Evolutionary conservation across 768 basidiomycete genomes (phyloP).

Genomic region (Mycena maculata): DNA sequence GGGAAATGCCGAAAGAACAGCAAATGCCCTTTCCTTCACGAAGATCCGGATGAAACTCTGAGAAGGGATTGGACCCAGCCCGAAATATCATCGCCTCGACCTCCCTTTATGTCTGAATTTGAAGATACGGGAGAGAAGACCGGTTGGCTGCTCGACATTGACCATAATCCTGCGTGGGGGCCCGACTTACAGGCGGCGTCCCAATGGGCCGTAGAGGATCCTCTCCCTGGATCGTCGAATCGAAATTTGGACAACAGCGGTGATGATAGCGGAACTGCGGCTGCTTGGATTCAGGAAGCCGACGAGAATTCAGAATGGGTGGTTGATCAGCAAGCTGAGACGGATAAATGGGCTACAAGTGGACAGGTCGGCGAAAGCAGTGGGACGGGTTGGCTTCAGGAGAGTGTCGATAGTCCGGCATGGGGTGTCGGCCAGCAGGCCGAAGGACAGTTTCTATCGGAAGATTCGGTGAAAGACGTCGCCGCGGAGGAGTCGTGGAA

Average conservation of each 20-base stretch:
- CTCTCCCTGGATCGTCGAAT: no score
- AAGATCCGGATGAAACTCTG: neutral
- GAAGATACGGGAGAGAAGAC: neutral
- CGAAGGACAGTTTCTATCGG: neutral
- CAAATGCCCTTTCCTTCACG: constrained; percentile 21
- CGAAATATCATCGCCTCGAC: neutral
- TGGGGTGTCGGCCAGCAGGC: neutral
- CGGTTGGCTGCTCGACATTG: constrained; percentile 8
- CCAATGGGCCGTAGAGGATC: neutral
- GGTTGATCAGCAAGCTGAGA: no score
- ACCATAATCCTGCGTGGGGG: constrained; percentile 7
- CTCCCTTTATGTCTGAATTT: neutral
- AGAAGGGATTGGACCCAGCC: neutral
- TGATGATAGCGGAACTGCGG: neutral
- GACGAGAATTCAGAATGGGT: constrained; percentile 14
- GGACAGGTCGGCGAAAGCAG: neutral
- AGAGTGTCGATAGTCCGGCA: neutral
- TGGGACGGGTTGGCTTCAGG: constrained; percentile 8
- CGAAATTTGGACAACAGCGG: no score
- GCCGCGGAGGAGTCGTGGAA: constrained; percentile 14
- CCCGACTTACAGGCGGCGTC: neutral
- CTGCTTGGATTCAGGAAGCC: neutral
- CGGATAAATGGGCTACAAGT: neutral
- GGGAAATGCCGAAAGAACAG: constrained; percentile 12
- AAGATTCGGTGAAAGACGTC: neutral